Base-by-base conservation (phyloP, 352 stramenopile genomes). In the Phytophthora europaea region DNA sequence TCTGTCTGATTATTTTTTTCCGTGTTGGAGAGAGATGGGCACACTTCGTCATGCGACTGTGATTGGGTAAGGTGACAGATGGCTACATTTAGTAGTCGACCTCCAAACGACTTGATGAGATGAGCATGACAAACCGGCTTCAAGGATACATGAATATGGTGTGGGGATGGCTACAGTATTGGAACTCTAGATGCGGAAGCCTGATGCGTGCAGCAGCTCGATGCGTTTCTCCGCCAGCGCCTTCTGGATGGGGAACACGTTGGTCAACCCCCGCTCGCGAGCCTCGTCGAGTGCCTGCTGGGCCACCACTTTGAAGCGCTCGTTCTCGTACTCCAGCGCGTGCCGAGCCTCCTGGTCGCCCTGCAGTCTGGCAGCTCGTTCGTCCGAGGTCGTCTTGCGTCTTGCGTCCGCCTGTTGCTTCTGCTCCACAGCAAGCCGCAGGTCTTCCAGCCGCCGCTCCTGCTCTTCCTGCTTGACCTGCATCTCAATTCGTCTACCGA, bases 341-440 rank as follows among this genome's bases (percentile, higher is more conserved):
- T 60, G 51, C n/a, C 77, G 77, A 15, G 84, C 70, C 6, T 80
- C 74, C 20, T 73, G 47, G 28, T 89, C 73, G 10, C 68, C 70
- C 9, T 83, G 61, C 16, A 90, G 58, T 34, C 61, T 58, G 10
- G 73, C 68, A 1, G 69, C 61, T 22, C 83, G 84, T 26, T 85
- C 80, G 45, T 91, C 77, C 68, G 72, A 70, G 6, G 80, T 70
- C 26, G 71, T 83, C 33, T 89, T 84, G 12, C 82, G 82, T 38
- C 89, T 83, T 22, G 88, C 85, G 55, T 95, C 84, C 13, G 87
- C 85, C 54, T 95, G 88, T 47, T 94, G 84, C 66, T 93, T 94
- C 53, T 94, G 87, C 15, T 82, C 71, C 8, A 90, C 81, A n/a
- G 86, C 88, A 26, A 94, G 77, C 1, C 75, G 80, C 12, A 94